Base-by-base conservation (phyloP, 345 rosid species). In the Ceriops zippeliana region DNA sequence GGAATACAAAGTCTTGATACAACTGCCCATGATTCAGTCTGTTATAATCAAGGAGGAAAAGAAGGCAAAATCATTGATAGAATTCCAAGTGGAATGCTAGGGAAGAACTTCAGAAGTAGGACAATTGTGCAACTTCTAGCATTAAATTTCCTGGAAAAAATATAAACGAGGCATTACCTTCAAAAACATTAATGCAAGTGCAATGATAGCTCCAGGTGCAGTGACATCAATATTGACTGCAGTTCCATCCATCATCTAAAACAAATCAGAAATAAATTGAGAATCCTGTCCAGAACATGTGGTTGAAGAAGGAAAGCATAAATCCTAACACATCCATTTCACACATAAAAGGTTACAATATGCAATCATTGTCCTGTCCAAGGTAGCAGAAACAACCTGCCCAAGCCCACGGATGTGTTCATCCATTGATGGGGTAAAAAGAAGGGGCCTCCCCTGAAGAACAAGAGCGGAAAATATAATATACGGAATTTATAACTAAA, bases 151-250 rank as follows among this genome's bases (percentile, higher is more conserved):
- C 24, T 34, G 27, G 47, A 47, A 67, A 15, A 59, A 65, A 5
- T 70, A 63, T 13, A 60, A 78, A 62, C 47, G 49, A 42, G 49
- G 17, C 4, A 68, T 79, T 72, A 91, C 99, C 90, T 93, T 93
- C 61, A 93, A 75, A 81, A 88, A 93, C 96, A 93, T 91, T 62
- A 93, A 78, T 70, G 96, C 81, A 71, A 93, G 96, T 66, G 97
- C 96, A 66, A 93, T 83, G 72, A 84, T 85, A 38, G 97, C 93
- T 69, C 99, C 99, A 77, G 99, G 97, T 71, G 99, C 96, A 58
- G 99, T 88, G 37, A 93, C 96, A 83, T 93, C 95, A 81, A 91
- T 86, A 85, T 89, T 89, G 65, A 93, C 83, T 30, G 80, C 72
- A 62, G 82, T 75, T 71, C 88, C 95, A 70, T 93, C 99, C 86